Conservation (phyloP, 1,139 yeast species). For the Geotrichum bryndzae region DNA sequence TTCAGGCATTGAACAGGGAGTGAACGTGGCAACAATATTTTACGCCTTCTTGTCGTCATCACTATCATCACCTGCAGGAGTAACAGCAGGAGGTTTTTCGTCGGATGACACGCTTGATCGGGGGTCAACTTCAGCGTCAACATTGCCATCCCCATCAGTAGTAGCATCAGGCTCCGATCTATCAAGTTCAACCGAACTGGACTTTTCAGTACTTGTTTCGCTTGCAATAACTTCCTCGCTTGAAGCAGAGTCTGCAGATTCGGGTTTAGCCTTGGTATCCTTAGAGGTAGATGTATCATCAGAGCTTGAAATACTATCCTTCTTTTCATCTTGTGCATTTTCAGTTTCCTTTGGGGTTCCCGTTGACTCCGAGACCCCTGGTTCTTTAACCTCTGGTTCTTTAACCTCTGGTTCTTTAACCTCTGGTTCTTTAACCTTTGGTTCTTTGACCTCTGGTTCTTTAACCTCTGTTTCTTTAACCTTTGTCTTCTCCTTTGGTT, state of each 20-base stretch:
- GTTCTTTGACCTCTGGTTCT: not conserved
- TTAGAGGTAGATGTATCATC: not conserved
- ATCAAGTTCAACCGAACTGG: too few species aligned
- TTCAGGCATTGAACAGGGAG: too few species aligned
- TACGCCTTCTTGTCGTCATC: too few species aligned
- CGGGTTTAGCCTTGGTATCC: not conserved
- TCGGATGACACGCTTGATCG: too few species aligned
- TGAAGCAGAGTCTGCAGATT: not conserved
- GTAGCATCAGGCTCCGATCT: too few species aligned
- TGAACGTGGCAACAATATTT: too few species aligned
- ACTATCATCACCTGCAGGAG: too few species aligned
- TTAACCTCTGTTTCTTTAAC: not conserved
- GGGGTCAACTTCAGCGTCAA: too few species aligned
- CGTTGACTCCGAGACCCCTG: not conserved
- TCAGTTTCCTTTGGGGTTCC: not conserved
- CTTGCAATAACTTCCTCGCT: not conserved
- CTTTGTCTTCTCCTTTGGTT: not conserved
- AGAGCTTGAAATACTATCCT: not conserved
- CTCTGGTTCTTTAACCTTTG: not conserved
- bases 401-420: not conserved
- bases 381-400: not conserved
- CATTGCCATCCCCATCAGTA: too few species aligned
- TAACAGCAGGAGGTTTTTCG: too few species aligned
- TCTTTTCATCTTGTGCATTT: not conserved
- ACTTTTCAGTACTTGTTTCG: too few species aligned